Evolutionary conservation across 495 filamentous ascomycete genomes (phyloP), one percentile per base, ranked within the genome.

Genomic region (Symbiotaphrina buchneri): DNA sequence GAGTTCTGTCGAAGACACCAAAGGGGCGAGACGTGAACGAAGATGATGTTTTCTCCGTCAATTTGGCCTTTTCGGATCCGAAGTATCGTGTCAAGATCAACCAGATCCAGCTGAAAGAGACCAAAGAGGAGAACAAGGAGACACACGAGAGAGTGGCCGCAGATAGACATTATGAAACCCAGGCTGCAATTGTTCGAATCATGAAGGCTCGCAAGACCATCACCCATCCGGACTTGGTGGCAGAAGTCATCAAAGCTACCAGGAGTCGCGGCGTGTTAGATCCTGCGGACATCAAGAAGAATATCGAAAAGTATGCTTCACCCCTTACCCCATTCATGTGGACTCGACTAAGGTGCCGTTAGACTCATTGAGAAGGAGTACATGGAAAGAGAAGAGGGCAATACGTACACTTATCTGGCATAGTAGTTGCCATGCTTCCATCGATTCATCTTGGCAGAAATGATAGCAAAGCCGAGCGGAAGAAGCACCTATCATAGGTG

Each of bases 81-180:
- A 91, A 92, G 52, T 78, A 74, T 52, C 73, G 82, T 34, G 72
- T 99, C 52, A 95, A 99, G 58, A 93, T 95, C 59, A 97, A 95
- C 53, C 80, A 90, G 51, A 81, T 99, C 36, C 90, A 99, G 52
- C 63, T 94, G 28, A 85, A 84, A 48, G 90, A 95, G 54, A 95
- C 90, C 5, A 68, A 65, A 36, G 59, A 75, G 42, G 87, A 99
- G 56, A 92, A 93, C 48, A 74, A 82, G 48, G 77, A 74, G 41
- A 95, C 83, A 2, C 81, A 94, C 47, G 74, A 92, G 51, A 61
- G 78, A 3, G 82, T 95, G 0, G 74, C 73, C 2, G 73, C 74
- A 18, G 90, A 99, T 43, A 59, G 87, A 16, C 78, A 91, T 43
- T 92, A 81, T 39, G 87, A 99, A 58, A 91, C 81, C 0, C 90